Base-by-base conservation (phyloP, 768 basidiomycete species). In the Chalciporus pseudorubinellus region DNA sequence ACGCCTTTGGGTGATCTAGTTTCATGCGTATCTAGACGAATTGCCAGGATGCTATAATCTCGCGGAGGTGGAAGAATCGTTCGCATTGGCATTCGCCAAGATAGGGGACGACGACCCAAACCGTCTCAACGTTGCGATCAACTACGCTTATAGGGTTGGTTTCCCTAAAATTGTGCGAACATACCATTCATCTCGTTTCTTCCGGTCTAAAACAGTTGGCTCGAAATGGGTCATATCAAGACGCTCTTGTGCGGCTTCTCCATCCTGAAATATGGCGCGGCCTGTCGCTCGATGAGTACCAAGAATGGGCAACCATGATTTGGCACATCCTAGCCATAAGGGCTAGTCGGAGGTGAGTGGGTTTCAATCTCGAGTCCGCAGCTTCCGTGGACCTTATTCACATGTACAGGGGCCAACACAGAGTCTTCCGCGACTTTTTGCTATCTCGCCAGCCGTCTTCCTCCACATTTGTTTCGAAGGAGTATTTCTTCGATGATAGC, bases 281-380 rank as follows among this genome's bases (percentile, higher is more conserved):
- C 6, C 69, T 93, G 42, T 76, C 76, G 12, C 64, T 88, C 18
- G 71, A 77, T 33, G 84, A 87, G 63, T 88, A 88, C 64, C 70
- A 72, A n/a, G 69, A 75, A 29, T 93, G 92, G 91, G 83, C 86
- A 18, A 73, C 76, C 43, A 80, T 85, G 62, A 77, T 92, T 40
- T 93, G 90, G 92, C 81, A 89, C 62, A 78, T 89, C 47, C 72
- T 93, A 22, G 77, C 76, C 12, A 66, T 90, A 52, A 79, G 86
- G 20, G 79, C 84, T 12, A 82, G 80, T 51, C 82, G 91, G 48
- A 78, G 84, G 90, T 88, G 63, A 38, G 72, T 64, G 44, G 54
- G 42, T 50, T n/a, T 47, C 36, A 46, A 39, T 39, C 55, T 43
- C 21, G 28, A 41, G 44, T 40, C 24, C 16, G 16, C 28, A 20